Base-by-base conservation (phyloP, 2,329 filamentous ascomycete species). In the Capronia coronata region DNA sequence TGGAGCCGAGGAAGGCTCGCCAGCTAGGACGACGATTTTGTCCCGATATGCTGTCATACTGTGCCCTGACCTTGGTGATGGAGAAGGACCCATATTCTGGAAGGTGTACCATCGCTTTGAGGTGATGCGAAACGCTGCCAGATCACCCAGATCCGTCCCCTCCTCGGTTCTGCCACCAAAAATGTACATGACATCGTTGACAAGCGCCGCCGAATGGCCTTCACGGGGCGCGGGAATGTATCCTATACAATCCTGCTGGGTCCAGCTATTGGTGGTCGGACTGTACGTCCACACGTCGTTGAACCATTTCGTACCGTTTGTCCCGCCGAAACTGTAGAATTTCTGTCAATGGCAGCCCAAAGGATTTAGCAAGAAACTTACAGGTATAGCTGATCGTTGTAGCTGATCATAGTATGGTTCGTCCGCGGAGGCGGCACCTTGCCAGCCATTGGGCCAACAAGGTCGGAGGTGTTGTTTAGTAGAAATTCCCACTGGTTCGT, bases 251-350 rank as follows among this genome's bases (percentile, higher is more conserved):
- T 97, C 91, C 48, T 95, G 76, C 65, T 94, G 85, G 8, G 81
- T 72, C 93, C 93, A 98, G 48, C 77, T 72, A 67, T 96, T 96
- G 39, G 79, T 72, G 48, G 82, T 76, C 6, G 90, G 86, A 62
- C 96, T 91, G 66, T 93, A 98, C 45, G 84, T 87, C 93, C 93
- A 98, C 41, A 98, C 93, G 65, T 98, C 93, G 67, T 97, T 98
- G 72, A 97, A 98, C 94, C 93, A 98, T 62, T 87, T 83, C 48
- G 90, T 80, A 34, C 93, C 93, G 65, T 98, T 95, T 1, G 93
- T 98, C 55, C 93, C 93, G 60, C 93, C 93, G 65, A 98, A 98
- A n/a, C 86, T 93, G 59, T 9, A 18, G 11, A n/a, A 13, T 22
- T 48, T 50, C 14, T 46, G 41, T 49, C 41, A 51, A 39, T 59